These are phyloP conservation scores for Puccinia coronata DNA, from an alignment of 1,284 basidiomycete species.

Conservation along the genomic window DNA sequence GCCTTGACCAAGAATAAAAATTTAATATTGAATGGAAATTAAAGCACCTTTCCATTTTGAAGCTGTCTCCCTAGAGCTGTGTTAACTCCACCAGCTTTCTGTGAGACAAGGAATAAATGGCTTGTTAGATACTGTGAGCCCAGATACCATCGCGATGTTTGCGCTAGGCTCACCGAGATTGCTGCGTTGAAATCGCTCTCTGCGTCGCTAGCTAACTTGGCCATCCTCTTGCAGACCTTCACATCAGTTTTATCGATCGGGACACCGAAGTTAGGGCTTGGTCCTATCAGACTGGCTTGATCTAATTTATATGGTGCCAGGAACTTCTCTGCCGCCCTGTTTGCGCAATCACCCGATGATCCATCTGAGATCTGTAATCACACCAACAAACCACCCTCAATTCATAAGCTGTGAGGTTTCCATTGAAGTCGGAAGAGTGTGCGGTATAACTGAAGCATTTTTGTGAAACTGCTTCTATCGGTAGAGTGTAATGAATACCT, in stretches of 20 bases:
- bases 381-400: too few relatives aligned
- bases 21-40: too few relatives aligned
- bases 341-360: not conserved
- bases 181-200: not conserved
- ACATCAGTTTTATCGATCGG: not conserved
- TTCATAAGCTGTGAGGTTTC: too few relatives aligned
- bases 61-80: not conserved
- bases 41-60: slow-evolving; percentile 9
- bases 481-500: too few relatives aligned
- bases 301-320: not conserved
- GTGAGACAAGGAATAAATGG: not conserved
- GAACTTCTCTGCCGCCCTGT: not conserved
- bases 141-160: too few relatives aligned
- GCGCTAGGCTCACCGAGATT: not conserved
- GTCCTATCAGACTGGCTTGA: not conserved
- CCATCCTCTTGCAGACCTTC: not conserved
- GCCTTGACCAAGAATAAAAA: not conserved
- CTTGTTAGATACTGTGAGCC: too few relatives aligned
- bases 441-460: too few relatives aligned
- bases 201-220: not conserved
- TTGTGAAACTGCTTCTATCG: too few relatives aligned
- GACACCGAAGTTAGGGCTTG: not conserved
- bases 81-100: not conserved
- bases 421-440: too few relatives aligned
- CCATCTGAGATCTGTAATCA: not conserved